Percentiles rank a stretch among this genome's conserved stretches.
phyloP scores from a whole-genome alignment of 2,329 filamentous ascomycete species.

The Colletotrichum endophyticum region DNA sequence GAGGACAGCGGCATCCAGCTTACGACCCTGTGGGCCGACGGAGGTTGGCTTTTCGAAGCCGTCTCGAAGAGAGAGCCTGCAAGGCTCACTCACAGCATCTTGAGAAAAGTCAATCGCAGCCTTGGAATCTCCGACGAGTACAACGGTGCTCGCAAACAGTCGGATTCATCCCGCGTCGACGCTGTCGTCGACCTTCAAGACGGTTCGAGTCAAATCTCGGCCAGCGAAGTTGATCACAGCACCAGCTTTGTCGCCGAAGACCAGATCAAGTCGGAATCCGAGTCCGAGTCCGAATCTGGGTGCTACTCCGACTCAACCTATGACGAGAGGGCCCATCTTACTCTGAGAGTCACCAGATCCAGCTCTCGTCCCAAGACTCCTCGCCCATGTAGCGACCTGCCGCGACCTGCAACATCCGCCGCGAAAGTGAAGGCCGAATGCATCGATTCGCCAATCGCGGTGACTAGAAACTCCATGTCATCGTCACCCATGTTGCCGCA shows the following conservation, averaged over 20 bases:
- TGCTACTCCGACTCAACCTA: not conserved
- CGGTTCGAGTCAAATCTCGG: not conserved
- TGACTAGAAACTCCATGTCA: fast-evolving
- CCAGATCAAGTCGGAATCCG: not conserved
- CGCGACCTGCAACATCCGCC: fast-evolving
- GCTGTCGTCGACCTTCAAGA: not conserved
- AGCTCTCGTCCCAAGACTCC: not conserved
- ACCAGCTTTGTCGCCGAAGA: not conserved
- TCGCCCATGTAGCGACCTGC: not conserved
- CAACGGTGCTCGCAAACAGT: not conserved
- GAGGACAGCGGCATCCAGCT: not conserved
- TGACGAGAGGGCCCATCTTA: not conserved
- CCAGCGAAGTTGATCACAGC: not conserved
- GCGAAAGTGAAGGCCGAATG: fast-evolving
- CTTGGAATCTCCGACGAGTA: not conserved
- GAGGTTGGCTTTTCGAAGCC: not conserved
- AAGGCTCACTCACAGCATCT: not conserved
- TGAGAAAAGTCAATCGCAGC: not conserved
- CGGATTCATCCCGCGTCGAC: not conserved
- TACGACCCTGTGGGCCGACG: not conserved
- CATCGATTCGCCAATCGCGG: not conserved
- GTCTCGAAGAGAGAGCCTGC: not conserved
- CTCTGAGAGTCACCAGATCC: not conserved
- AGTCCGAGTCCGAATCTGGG: not conserved
- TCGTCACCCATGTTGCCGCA: not conserved